Conservation (phyloP, 202 grass and related monocot species). For the Panicum hallii region DNA sequence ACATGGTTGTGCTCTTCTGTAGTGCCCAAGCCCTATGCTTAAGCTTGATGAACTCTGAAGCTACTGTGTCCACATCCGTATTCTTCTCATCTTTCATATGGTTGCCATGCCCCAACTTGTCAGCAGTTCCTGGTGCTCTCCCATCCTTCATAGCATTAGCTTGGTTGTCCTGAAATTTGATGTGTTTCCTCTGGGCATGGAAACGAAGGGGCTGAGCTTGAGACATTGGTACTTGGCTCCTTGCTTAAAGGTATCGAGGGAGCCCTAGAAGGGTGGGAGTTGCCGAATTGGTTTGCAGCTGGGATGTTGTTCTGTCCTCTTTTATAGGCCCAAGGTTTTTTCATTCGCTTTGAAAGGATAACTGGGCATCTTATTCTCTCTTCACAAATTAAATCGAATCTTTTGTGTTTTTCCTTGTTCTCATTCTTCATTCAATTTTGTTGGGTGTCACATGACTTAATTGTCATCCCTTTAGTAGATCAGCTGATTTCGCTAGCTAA, state of each 20-base stretch:
- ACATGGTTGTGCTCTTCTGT: slow-evolving; percentile 78
- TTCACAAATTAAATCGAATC: background rate
- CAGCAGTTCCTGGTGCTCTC: slow-evolving; percentile 20
- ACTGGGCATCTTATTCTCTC: slow-evolving; percentile 47
- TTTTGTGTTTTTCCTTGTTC: slow-evolving; percentile 19
- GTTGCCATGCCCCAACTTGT: slow-evolving; percentile 11
- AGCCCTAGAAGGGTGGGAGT: slow-evolving; percentile 14
- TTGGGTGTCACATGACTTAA: slow-evolving; percentile 24
- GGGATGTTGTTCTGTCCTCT: slow-evolving; percentile 37
- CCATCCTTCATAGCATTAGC: slow-evolving; percentile 41
- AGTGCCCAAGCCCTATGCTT: slow-evolving; percentile 62
- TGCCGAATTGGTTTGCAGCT: slow-evolving; percentile 20
- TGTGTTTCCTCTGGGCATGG: slow-evolving; percentile 36
- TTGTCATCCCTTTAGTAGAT: slow-evolving; percentile 8
- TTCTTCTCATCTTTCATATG: slow-evolving; percentile 46
- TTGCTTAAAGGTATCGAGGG: slow-evolving; percentile 25
- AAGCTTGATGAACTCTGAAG: slow-evolving; percentile 78
- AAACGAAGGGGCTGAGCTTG: slow-evolving; percentile 20
- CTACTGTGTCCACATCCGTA: slow-evolving; percentile 66
- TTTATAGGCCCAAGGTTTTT: slow-evolving; percentile 61
- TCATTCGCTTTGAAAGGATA: slow-evolving; percentile 19
- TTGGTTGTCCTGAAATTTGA: slow-evolving; percentile 52
- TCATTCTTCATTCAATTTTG: slow-evolving; percentile 43
- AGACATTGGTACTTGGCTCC: slow-evolving; percentile 47
- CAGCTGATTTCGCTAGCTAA: background rate